A percentile compares a stretch with the other conserved stretches of the same genome.
Conservation (phyloP, 2,329 filamentous ascomycete species). For the Nemania abortiva region DNA sequence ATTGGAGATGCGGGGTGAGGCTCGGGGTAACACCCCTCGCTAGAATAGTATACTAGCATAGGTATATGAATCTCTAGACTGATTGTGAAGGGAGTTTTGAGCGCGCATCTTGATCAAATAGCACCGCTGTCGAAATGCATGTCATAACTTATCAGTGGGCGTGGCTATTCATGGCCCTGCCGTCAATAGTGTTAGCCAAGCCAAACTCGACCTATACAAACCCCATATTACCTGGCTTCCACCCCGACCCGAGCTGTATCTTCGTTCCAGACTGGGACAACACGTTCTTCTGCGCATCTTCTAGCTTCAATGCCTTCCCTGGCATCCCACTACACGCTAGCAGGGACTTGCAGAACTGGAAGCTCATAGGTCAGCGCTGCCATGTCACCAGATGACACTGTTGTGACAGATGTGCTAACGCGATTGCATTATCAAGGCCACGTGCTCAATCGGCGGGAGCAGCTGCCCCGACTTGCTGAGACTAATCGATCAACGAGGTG, state of each 20-base stretch:
- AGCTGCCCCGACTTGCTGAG: conserved; percentile 47
- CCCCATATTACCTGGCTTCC: conserved; percentile 60
- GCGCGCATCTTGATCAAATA: neutral
- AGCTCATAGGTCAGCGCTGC: conserved; percentile 44
- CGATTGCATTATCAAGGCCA: conserved; percentile 39
- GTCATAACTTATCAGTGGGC: neutral
- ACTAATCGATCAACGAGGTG: conserved; percentile 49
- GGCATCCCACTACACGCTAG: conserved; percentile 60
- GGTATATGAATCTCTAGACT: conserved; percentile 11
- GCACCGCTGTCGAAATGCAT: conserved; percentile 7
- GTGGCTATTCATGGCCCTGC: conserved; percentile 26
- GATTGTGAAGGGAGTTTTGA: neutral
- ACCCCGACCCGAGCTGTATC: conserved; percentile 60
- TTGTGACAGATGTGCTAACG: conserved; percentile 8
- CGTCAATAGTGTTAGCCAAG: conserved; percentile 18
- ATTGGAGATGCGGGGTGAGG: conserved; percentile 34
- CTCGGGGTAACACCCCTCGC: conserved; percentile 1
- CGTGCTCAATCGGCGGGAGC: conserved; percentile 47
- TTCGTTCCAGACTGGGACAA: conserved; percentile 54
- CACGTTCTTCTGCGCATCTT: conserved; percentile 59
- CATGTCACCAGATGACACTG: neutral
- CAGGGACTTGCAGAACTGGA: conserved; percentile 59
- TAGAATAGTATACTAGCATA: neutral
- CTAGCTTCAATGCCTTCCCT: conserved; percentile 60
- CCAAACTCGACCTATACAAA: conserved; percentile 53